Conservation (phyloP, 106 monocot species). For the Platanthera zijinensis region DNA sequence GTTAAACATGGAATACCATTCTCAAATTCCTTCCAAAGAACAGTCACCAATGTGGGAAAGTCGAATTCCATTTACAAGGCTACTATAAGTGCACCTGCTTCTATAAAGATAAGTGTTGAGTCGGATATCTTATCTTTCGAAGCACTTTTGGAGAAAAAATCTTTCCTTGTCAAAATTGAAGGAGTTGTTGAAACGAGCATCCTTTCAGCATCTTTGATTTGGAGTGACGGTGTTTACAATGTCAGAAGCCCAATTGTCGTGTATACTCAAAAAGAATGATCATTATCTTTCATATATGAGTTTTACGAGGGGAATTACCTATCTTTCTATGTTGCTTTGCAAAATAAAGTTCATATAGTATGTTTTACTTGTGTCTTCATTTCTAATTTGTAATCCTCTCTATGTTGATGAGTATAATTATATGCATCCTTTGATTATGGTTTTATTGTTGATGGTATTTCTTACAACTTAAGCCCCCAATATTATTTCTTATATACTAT, state of each 20-base stretch:
- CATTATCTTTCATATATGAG: too few species aligned
- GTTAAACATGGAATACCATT: neutral
- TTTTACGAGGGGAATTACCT: neutral
- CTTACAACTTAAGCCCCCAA: too few species aligned
- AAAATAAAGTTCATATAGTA: too few species aligned
- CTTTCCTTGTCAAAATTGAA: conserved; percentile 18
- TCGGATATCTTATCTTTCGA: conserved; percentile 20
- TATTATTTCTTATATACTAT: too few species aligned
- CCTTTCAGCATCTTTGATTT: conserved; percentile 21
- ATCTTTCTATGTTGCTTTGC: neutral
- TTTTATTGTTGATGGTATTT: too few species aligned
- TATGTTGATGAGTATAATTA: too few species aligned
- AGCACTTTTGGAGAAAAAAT: conserved; percentile 5
- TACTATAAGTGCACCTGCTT: neutral
- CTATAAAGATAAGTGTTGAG: conserved; percentile 12
- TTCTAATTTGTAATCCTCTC: too few species aligned
- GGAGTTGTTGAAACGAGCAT: neutral
- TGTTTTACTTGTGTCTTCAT: too few species aligned
- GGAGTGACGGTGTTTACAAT: conserved; percentile 21
- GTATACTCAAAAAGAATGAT: neutral
- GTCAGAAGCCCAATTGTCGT: conserved; percentile 46
- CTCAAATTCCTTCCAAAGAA: conserved; percentile 9
- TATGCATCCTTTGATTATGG: too few species aligned
- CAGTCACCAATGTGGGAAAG: conserved; percentile 22
- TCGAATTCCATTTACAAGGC: conserved; percentile 11